Base-by-base conservation (phyloP, 2,329 filamentous ascomycete species). In the Botrytis cinerea region DNA sequence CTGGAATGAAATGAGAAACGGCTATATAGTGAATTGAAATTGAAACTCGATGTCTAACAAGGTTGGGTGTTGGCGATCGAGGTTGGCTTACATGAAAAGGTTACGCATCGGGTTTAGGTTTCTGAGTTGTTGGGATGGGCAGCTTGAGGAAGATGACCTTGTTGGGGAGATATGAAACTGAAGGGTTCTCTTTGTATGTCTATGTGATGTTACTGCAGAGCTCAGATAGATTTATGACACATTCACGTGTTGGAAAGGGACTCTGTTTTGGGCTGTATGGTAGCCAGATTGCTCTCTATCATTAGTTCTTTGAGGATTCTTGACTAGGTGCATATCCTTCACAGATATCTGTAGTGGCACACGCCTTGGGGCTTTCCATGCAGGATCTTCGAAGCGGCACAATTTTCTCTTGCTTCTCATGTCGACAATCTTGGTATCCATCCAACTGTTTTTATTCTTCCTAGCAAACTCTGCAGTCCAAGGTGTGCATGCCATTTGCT, bases 241-340 rank as follows among this genome's bases (percentile, higher is more conserved):
- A 28, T 28, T 54, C 51, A 18, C 51, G 5, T 0, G 4, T 3
- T 28, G 25, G 0, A 2, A n/a, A 12, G 22, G 12, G 5, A 16
- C 6, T 5, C 12, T 28, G 16, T 54, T 10, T 20, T 1, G 2
- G 25, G 5, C 25, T 45, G 61, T 43, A 12, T 43, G 10, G 16
- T 28, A 28, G 12, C 38, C 3, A 45, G 16, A 61, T 20, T 4
- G 7, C 40, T 43, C 35, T 61, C 22, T 6, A n/a, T 61, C 5
- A 10, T n/a, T 16, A 35, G 3, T 40, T 40, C 22, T 18, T n/a
- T 25, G 25, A n/a, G 25, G n/a, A 28, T 62, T n/a, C 7, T 38
- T 16, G 8, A 43, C 38, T n/a, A 62, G 9, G 38, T 62, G 60
- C 38, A 40, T 28, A 62, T 62, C 25, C 10, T 43, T 62, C 22